Percentiles rank a stretch among this genome's conserved stretches.
Conservation (phyloP, 139 green algal genomes). For the Nannochloris sp. region DNA sequence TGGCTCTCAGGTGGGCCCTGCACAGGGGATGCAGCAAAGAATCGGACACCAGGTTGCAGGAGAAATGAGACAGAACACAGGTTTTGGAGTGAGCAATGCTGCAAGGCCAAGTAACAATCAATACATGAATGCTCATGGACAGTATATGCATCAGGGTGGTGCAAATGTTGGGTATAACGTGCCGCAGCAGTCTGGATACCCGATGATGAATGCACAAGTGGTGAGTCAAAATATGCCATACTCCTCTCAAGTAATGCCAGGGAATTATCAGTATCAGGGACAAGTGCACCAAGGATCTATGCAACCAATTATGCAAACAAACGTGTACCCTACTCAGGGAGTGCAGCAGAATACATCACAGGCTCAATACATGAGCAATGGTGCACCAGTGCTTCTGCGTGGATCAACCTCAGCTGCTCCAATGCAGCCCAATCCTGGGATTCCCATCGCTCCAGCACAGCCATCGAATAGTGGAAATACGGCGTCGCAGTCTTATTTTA, state of each 20-base stretch:
- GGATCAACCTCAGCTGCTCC: neutral
- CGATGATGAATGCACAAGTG: too few species aligned
- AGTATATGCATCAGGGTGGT: too few species aligned
- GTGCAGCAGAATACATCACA: constrained; percentile 8
- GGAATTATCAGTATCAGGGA: neutral
- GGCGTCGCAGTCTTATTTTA: neutral
- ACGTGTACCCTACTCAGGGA: too few species aligned
- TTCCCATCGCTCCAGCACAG: neutral
- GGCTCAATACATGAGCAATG: constrained; percentile 48
- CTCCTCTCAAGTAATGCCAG: neutral
- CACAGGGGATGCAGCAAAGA: too few species aligned
- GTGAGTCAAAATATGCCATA: too few species aligned
- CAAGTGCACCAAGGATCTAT: constrained; percentile 1
- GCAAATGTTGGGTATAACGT: too few species aligned
- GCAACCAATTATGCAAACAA: constrained; percentile 10
- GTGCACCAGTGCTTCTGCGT: constrained; percentile 46
- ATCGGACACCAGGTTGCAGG: too few species aligned
- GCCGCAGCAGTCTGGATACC: too few species aligned
- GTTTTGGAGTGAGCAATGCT: neutral
- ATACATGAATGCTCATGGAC: too few species aligned
- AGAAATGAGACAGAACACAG: too few species aligned
- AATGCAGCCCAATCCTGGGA: neutral
- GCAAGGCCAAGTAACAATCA: neutral
- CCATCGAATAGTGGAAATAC: neutral
- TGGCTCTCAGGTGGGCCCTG: too few species aligned